These are phyloP conservation scores for Metarhizium sp. DNA, from an alignment of 2,329 filamentous ascomycete species.

Conservation along the genomic window DNA sequence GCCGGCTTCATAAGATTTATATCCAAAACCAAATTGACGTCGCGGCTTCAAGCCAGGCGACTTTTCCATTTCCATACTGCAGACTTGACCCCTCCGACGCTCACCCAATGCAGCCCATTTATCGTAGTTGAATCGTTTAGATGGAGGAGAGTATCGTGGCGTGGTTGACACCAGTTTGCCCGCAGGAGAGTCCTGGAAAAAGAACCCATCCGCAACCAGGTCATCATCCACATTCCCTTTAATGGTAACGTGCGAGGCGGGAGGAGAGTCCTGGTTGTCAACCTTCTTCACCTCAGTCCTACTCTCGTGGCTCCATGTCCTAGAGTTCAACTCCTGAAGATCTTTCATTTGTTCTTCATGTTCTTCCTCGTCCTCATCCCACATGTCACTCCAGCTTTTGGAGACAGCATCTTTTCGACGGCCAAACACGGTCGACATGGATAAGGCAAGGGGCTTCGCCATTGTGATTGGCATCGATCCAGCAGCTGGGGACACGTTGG, in stretches of 20 bases:
- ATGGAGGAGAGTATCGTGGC: constrained; percentile 53
- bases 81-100: constrained; percentile 59
- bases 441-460: constrained; percentile 61
- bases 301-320: constrained; percentile 73
- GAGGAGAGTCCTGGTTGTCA: constrained; percentile 11
- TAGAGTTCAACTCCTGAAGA: constrained; percentile 59
- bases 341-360: constrained; percentile 51
- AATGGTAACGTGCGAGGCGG: constrained; percentile 21
- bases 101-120: constrained; percentile 89
- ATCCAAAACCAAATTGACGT: constrained; percentile 38
- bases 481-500: constrained; percentile 48
- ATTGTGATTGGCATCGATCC: constrained; percentile 72
- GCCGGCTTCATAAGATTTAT: constrained; percentile 38
- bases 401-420: constrained; percentile 71
- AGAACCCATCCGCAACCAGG: constrained; percentile 58
- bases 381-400: constrained; percentile 99
- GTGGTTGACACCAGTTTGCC: constrained; percentile 26
- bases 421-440: constrained; percentile 73
- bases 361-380: constrained; percentile 86
- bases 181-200: constrained; percentile 57
- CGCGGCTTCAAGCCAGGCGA: constrained; percentile 39
- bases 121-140: constrained; percentile 57
- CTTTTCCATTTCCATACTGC: constrained; percentile 39
- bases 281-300: constrained; percentile 25
- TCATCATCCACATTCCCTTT: constrained; percentile 52